These are phyloP conservation scores for Phytophthora citrophthora DNA, from an alignment of 352 stramenopile species.

Conservation along the genomic window DNA sequence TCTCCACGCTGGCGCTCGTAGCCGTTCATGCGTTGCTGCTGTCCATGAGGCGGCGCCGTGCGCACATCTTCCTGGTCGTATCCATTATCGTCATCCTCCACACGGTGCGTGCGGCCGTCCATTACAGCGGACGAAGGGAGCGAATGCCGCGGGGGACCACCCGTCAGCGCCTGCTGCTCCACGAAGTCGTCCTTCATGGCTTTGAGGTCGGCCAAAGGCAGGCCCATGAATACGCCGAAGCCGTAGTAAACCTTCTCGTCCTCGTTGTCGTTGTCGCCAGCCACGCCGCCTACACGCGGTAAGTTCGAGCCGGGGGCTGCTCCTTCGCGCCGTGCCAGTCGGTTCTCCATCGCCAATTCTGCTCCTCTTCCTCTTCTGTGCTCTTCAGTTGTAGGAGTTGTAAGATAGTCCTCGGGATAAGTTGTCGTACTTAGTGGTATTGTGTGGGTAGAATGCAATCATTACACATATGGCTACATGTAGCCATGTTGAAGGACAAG, in stretches of 20 bases:
- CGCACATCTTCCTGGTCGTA: conserved; percentile 32
- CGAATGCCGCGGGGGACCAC: conserved; percentile 11
- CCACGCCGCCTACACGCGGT: conserved; percentile 31
- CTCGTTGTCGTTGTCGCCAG: conserved; percentile 71
- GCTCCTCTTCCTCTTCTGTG: conserved; percentile 1
- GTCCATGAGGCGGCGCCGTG: conserved; percentile 13
- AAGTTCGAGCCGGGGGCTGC: conserved; percentile 19
- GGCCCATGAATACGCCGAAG: conserved; percentile 89
- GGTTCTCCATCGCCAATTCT: conserved; percentile 47
- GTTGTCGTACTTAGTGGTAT: conserved; percentile 14
- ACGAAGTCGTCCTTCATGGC: conserved; percentile 85
- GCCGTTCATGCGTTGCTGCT: conserved; percentile 22
- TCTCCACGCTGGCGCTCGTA: conserved; percentile 23
- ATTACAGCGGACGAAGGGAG: conserved; percentile 14
- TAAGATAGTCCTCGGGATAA: neutral
- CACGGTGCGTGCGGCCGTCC: conserved; percentile 21
- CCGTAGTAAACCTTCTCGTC: conserved; percentile 91
- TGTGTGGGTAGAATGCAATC: conserved; percentile 1
- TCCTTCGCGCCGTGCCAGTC: conserved; percentile 39
- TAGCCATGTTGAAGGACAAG: neutral
- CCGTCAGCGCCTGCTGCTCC: conserved; percentile 57
- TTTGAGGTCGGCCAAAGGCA: conserved; percentile 84
- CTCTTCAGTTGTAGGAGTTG: conserved; percentile 13
- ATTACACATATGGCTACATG: conserved; percentile 18
- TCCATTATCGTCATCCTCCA: conserved; percentile 30